phyloP scores from a whole-genome alignment of 768 basidiomycete species.

The Tulasnella sp. region DNA sequence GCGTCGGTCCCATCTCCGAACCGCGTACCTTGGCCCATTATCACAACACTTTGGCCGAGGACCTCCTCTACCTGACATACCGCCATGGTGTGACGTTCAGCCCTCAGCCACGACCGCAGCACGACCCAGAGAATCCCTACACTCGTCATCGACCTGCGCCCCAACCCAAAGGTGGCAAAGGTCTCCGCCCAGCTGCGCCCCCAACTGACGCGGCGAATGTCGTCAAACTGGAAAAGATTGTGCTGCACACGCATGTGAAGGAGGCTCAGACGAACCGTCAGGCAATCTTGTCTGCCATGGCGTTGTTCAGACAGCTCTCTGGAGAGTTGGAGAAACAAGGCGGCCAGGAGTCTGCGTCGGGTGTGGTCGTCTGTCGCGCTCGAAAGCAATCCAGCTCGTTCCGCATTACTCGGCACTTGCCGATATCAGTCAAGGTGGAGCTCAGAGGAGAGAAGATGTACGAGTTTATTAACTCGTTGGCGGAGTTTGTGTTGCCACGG shows the following conservation, averaged over 20 bases:
- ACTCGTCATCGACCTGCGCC: slow-evolving; percentile 68
- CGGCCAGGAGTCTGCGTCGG: slow-evolving; percentile 57
- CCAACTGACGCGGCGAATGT: slow-evolving; percentile 61
- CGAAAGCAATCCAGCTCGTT: slow-evolving; percentile 68
- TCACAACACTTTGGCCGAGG: slow-evolving; percentile 67
- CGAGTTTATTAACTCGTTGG: slow-evolving; percentile 79
- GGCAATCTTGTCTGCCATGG: slow-evolving; percentile 73
- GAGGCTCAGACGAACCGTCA: slow-evolving; percentile 63
- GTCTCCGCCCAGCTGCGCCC: slow-evolving; percentile 43
- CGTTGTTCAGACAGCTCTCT: slow-evolving; percentile 78
- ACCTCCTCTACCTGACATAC: slow-evolving; percentile 94
- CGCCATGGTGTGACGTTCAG: slow-evolving; percentile 42
- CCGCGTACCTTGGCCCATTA: slow-evolving; percentile 81
- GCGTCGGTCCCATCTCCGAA: slow-evolving; percentile 31
- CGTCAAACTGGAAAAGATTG: slow-evolving; percentile 70
- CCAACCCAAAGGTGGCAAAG: slow-evolving; percentile 58
- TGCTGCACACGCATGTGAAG: slow-evolving; percentile 80
- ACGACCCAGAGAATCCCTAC: slow-evolving; percentile 65
- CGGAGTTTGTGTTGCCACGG: slow-evolving; percentile 92
- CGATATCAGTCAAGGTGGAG: slow-evolving; percentile 84
- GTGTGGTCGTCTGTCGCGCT: slow-evolving; percentile 70
- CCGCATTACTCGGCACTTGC: slow-evolving; percentile 68
- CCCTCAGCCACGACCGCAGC: slow-evolving; percentile 37
- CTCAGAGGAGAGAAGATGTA: slow-evolving; percentile 90
- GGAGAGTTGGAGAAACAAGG: slow-evolving; percentile 73